Evolutionary conservation across 805 yeast genomes (phyloP).

Genomic region (Schwanniomyces yamadae): DNA sequence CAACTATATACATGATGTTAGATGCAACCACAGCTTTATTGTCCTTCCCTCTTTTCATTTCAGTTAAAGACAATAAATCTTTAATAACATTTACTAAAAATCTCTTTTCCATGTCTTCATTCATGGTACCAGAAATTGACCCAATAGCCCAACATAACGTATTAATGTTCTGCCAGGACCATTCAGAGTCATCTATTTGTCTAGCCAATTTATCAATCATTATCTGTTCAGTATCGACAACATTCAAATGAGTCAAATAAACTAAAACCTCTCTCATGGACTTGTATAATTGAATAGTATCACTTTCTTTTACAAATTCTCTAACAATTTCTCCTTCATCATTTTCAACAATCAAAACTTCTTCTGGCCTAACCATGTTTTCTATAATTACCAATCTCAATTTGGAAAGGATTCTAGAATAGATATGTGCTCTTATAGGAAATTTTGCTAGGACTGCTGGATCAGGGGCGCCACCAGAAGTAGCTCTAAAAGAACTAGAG

Average conservation of each 20-base stretch:
- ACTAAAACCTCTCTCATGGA: conserved; percentile 95
- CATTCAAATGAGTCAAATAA: conserved; percentile 92
- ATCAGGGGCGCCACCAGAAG: conserved; percentile 80
- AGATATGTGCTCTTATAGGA: conserved; percentile 84
- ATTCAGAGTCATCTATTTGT: conserved; percentile 94
- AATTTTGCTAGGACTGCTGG: conserved; percentile 74
- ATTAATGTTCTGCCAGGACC: conserved; percentile 99
- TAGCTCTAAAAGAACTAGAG: conserved; percentile 37
- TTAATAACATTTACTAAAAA: conserved; percentile 91
- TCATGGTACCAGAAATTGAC: conserved; percentile 97
- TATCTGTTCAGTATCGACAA: conserved; percentile 87
- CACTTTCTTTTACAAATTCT: conserved; percentile 95
- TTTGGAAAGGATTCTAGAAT: conserved; percentile 73
- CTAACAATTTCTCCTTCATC: conserved; percentile 99
- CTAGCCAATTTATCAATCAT: conserved; percentile 89
- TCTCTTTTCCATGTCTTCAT: conserved; percentile 94
- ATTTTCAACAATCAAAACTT: conserved; percentile 92
- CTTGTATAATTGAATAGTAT: conserved; percentile 92
- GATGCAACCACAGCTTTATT: conserved; percentile 99
- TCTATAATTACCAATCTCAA: conserved; percentile 92
- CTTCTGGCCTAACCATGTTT: conserved; percentile 98
- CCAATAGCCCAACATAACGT: conserved; percentile 99
- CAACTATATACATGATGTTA: conserved; percentile 99
- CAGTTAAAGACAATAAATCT: conserved; percentile 87
- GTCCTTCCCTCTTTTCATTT: conserved; percentile 94